phyloP scores from a whole-genome alignment of 1,284 basidiomycete species.

The Cronartium quercuum region DNA sequence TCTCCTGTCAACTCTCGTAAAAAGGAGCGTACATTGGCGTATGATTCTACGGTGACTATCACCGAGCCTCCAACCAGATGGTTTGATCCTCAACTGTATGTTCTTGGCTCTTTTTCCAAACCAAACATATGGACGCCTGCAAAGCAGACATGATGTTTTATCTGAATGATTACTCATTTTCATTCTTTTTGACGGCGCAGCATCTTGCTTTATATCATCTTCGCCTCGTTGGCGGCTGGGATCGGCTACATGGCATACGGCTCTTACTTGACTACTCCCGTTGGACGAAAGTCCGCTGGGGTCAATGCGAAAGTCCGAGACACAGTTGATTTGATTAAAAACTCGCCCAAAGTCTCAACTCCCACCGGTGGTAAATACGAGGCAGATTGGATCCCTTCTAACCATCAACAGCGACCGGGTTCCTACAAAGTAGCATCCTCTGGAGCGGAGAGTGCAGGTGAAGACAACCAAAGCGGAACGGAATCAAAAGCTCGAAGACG shows the following conservation, averaged over 20 bases:
- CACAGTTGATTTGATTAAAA: not conserved
- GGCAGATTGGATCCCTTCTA: constrained; percentile 32
- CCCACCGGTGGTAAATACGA: constrained; percentile 35
- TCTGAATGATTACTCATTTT: not conserved
- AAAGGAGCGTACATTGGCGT: constrained; percentile 24
- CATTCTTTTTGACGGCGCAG: too few relatives aligned
- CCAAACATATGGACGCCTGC: not conserved
- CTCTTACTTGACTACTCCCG: constrained; percentile 8
- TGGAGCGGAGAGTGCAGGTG: constrained; percentile 16
- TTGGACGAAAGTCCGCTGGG: not conserved
- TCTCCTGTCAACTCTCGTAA: constrained; percentile 6
- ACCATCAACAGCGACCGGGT: constrained; percentile 18
- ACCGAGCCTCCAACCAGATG: constrained; percentile 35
- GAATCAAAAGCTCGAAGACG: constrained; percentile 31
- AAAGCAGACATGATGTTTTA: not conserved
- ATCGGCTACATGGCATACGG: constrained; percentile 23
- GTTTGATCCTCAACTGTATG: constrained; percentile 39
- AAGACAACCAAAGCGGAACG: constrained; percentile 23
- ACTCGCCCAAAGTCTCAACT: constrained; percentile 6
- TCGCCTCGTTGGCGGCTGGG: constrained; percentile 5
- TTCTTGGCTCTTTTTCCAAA: not conserved
- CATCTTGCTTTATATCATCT: constrained; percentile 24
- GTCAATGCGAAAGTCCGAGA: not conserved
- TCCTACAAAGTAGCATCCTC: not conserved
- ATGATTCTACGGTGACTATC: constrained; percentile 37